These are phyloP conservation scores for Plasmopara muralis DNA, from an alignment of 352 stramenopile species.

Conservation along the genomic window DNA sequence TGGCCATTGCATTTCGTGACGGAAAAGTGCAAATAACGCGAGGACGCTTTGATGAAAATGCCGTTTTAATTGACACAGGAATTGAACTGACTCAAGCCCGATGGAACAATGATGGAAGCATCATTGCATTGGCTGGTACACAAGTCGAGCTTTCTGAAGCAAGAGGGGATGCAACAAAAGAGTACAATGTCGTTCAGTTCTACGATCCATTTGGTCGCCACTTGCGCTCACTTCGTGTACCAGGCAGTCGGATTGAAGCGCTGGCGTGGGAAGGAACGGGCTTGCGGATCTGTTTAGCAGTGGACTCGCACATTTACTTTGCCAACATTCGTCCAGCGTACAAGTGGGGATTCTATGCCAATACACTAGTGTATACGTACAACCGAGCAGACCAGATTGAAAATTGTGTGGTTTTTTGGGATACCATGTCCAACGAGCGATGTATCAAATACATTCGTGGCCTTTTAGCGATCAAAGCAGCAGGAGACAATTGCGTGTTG, in stretches of 20 bases:
- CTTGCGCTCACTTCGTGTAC: slow-evolving; percentile 84
- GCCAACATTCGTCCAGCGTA: slow-evolving; percentile 91
- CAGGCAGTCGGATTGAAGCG: slow-evolving; percentile 78
- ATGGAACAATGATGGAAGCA: slow-evolving; percentile 91
- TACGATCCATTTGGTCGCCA: slow-evolving; percentile 86
- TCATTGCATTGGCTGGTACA: slow-evolving; percentile 81
- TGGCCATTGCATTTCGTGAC: slow-evolving; percentile 89
- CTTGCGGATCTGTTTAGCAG: slow-evolving; percentile 87
- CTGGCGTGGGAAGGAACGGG: slow-evolving; percentile 90
- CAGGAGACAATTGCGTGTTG: slow-evolving; percentile 82
- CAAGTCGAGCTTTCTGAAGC: slow-evolving; percentile 29
- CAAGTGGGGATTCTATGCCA: slow-evolving; percentile 86
- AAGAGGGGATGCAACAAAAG: slow-evolving; percentile 35
- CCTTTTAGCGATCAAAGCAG: slow-evolving; percentile 67
- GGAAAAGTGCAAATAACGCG: slow-evolving; percentile 89
- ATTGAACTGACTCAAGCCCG: slow-evolving; percentile 77
- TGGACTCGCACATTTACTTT: slow-evolving; percentile 95
- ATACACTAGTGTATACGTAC: slow-evolving; percentile 90
- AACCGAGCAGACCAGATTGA: slow-evolving; percentile 83
- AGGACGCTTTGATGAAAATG: slow-evolving; percentile 76
- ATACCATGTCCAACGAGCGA: slow-evolving; percentile 82
- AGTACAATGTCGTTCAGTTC: slow-evolving; percentile 89
- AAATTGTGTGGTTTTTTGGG: slow-evolving; percentile 89
- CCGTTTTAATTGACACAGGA: slow-evolving; percentile 88
- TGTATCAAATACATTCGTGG: slow-evolving; percentile 85